Percentiles rank a stretch among this genome's conserved stretches.
Conservation (phyloP, 2,329 filamentous ascomycete genomes). For the Penicillium hordei region DNA sequence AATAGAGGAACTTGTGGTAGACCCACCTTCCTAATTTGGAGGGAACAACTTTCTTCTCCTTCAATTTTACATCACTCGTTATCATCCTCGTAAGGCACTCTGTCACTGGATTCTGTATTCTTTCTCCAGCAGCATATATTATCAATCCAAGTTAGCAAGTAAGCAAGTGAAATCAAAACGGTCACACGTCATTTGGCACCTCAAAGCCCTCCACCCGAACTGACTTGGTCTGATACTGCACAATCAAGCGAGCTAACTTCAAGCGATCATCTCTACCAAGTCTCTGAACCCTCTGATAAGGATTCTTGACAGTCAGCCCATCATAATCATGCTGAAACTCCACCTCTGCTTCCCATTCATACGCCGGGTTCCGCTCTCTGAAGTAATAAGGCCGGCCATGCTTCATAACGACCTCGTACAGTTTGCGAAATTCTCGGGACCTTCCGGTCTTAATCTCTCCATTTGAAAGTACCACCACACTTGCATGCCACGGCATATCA, state of each 20-base stretch:
- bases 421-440: conserved; percentile 1
- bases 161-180: neutral
- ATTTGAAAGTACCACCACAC: conserved; percentile 6
- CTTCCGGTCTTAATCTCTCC: conserved; percentile 2
- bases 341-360: conserved; percentile 7
- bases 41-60: neutral
- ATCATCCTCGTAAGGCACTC: neutral
- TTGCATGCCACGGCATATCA: conserved; percentile 12
- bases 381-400: conserved; percentile 8
- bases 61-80: neutral
- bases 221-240: conserved; percentile 4
- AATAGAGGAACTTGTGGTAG: neutral
- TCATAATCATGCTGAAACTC: conserved; percentile 6
- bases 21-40: neutral
- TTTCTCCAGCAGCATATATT: no score
- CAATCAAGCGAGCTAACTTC: conserved; percentile 9
- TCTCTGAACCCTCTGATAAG: neutral
- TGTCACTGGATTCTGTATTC: neutral
- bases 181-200: neutral
- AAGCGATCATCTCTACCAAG: conserved; percentile 6
- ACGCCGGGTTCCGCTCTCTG: conserved; percentile 1
- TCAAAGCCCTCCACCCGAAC: conserved; percentile 8
- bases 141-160: no score
- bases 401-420: conserved; percentile 9
- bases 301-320: neutral